phyloP scores from a whole-genome alignment of 1,139 yeast species.

The Kurtzmaniella natalensis region DNA sequence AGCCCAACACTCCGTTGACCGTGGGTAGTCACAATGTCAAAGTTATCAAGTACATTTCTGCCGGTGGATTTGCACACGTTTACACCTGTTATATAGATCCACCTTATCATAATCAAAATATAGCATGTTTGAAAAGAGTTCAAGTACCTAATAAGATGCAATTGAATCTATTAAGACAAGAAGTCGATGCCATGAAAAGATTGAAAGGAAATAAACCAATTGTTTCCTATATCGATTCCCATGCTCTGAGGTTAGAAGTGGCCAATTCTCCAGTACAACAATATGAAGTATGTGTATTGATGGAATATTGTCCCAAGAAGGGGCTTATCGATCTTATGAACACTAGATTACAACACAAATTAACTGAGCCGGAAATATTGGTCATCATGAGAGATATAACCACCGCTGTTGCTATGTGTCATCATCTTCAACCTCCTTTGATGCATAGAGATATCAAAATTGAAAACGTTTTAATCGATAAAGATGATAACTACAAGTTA shows the following conservation, averaged over 20 bases:
- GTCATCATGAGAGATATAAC: constrained; percentile 80
- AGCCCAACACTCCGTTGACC: constrained; percentile 56
- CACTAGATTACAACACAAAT: constrained; percentile 74
- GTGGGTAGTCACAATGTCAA: constrained; percentile 63
- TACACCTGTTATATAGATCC: constrained; percentile 61
- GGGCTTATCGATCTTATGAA: constrained; percentile 95
- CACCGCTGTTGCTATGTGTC: constrained; percentile 84
- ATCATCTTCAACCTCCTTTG: constrained; percentile 72
- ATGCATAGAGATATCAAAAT: constrained; percentile 93
- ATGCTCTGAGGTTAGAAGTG: constrained; percentile 64
- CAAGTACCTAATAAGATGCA: constrained; percentile 71
- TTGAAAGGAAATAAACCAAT: constrained; percentile 72
- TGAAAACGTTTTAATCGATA: constrained; percentile 85
- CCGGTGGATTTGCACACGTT: constrained; percentile 79
- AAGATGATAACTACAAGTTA: constrained; percentile 67
- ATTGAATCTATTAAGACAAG: constrained; percentile 63
- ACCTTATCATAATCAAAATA: constrained; percentile 36
- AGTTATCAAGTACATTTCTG: constrained; percentile 58
- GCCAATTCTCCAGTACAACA: constrained; percentile 32
- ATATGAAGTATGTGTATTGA: constrained; percentile 84
- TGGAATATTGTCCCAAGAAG: constrained; percentile 87
- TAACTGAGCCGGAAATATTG: constrained; percentile 78
- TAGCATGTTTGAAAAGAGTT: constrained; percentile 72
- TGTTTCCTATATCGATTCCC: constrained; percentile 89
- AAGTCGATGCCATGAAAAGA: constrained; percentile 81